These are phyloP conservation scores for Penicillium steckii DNA, from an alignment of 495 filamentous ascomycete genomes.

Conservation along the genomic window DNA sequence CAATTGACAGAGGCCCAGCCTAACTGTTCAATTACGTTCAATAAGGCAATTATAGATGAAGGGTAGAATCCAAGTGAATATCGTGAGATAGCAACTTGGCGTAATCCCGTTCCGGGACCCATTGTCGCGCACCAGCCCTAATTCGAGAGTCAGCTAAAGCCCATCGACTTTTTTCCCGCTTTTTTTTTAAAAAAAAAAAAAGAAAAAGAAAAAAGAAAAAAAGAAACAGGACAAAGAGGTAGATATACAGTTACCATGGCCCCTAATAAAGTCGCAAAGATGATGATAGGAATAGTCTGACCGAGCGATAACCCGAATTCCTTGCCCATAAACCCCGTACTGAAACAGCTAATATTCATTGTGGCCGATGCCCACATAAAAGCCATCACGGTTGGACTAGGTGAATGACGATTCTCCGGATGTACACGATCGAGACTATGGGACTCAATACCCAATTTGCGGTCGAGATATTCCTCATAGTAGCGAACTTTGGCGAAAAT, in stretches of 20 bases:
- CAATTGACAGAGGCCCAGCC: conserved; percentile 37
- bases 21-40: conserved; percentile 34
- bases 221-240: neutral
- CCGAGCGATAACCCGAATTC: conserved; percentile 36
- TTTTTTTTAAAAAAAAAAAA: neutral
- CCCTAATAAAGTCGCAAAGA: conserved; percentile 37
- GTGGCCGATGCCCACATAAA: conserved; percentile 53
- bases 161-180: too few relatives aligned
- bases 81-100: conserved; percentile 72
- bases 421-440: conserved; percentile 50
- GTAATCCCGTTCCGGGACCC: conserved; percentile 76
- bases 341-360: conserved; percentile 55
- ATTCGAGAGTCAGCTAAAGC: neutral
- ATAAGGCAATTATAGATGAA: conserved; percentile 26
- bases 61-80: conserved; percentile 36
- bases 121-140: conserved; percentile 47
- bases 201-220: neutral
- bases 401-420: conserved; percentile 40
- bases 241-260: conserved; percentile 46
- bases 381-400: conserved; percentile 42
- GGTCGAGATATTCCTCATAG: conserved; percentile 49
- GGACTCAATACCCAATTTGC: conserved; percentile 53
- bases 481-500: conserved; percentile 37
- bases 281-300: conserved; percentile 34
- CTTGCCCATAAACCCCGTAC: conserved; percentile 35